Evolutionary conservation across 2,329 filamentous ascomycete species (phyloP).

Genomic region (Tolypocladium tropicale): DNA sequence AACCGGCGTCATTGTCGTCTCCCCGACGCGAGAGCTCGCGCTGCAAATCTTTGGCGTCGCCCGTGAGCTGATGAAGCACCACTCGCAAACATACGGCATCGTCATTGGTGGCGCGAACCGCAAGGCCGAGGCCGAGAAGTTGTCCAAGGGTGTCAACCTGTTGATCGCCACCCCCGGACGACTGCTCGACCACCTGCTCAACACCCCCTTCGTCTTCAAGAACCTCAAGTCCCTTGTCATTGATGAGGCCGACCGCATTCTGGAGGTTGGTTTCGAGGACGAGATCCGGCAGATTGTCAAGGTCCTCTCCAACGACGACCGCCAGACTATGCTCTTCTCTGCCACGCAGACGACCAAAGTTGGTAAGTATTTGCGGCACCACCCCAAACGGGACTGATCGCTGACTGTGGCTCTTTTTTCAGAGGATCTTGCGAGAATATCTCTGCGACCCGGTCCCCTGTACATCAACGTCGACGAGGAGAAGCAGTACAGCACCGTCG

Average conservation of each 20-base stretch:
- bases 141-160: conserved; percentile 87
- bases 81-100: conserved; percentile 91
- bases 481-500: conserved; percentile 84
- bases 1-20: conserved; percentile 84
- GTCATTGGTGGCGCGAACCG: conserved; percentile 92
- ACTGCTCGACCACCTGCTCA: conserved; percentile 87
- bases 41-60: conserved; percentile 96
- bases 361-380: conserved; percentile 11
- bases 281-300: conserved; percentile 97
- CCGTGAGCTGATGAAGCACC: conserved; percentile 81
- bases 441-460: conserved; percentile 76
- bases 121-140: conserved; percentile 85
- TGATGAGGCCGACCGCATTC: conserved; percentile 91
- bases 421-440: conserved; percentile 91
- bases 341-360: conserved; percentile 98
- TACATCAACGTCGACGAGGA: conserved; percentile 95
- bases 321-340: conserved; percentile 97
- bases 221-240: conserved; percentile 88
- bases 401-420: not conserved
- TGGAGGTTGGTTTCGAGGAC: conserved; percentile 97
- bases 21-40: conserved; percentile 86
- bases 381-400: not conserved
- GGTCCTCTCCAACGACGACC: conserved; percentile 75
- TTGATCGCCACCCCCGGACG: conserved; percentile 89
- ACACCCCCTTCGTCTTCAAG: conserved; percentile 86